phyloP scores from a whole-genome alignment of 768 basidiomycete genomes.

The Amanita brunnescens region DNA sequence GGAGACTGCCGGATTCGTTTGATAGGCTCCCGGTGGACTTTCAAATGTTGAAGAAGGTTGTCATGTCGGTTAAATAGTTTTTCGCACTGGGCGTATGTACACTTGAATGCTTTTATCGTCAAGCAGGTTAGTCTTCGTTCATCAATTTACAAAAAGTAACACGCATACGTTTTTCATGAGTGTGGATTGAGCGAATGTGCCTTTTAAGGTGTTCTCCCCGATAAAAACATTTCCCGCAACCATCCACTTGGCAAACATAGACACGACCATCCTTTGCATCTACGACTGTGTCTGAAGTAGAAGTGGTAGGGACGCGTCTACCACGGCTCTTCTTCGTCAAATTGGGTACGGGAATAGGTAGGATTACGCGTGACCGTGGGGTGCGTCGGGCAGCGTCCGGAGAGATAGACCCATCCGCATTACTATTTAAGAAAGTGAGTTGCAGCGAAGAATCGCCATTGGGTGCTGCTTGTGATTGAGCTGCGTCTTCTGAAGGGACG shows the following conservation, averaged over 20 bases:
- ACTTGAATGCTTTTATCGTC: conserved; percentile 52
- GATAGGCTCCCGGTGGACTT: conserved; percentile 46
- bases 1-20: not conserved
- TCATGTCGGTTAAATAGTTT: conserved; percentile 75
- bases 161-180: conserved; percentile 66
- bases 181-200: conserved; percentile 68
- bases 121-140: conserved; percentile 12
- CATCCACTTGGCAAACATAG: conserved; percentile 59
- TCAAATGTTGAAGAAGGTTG: conserved; percentile 72
- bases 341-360: conserved; percentile 68
- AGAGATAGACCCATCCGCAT: conserved; percentile 9
- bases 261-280: conserved; percentile 21
- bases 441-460: conserved; percentile 4
- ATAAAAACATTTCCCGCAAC: conserved; percentile 66
- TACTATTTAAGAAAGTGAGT: conserved; percentile 10
- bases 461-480: not conserved
- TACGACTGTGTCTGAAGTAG: conserved; percentile 6
- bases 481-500: not conserved
- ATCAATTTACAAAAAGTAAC: conserved; percentile 10
- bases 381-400: conserved; percentile 27
- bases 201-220: conserved; percentile 72
- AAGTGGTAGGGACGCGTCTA: conserved; percentile 59
- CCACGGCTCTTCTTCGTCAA: conserved; percentile 77
- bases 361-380: conserved; percentile 43
- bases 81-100: conserved; percentile 56